Evolutionary conservation across 106 monocot genomes (phyloP), one percentile per base, ranked within the genome.

Genomic region (Allium cepa): DNA sequence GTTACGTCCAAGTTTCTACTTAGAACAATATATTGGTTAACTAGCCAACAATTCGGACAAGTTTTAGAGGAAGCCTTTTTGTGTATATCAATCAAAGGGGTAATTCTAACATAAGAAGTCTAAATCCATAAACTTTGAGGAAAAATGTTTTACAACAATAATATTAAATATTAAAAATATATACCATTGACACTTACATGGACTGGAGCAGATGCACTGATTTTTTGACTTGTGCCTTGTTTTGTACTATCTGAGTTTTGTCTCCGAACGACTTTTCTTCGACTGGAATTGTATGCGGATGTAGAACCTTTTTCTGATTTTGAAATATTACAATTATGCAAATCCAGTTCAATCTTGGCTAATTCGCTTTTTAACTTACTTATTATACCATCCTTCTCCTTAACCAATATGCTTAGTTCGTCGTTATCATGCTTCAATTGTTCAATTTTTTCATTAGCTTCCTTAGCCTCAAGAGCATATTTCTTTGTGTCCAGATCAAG

Each of bases 381-480:
- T 76, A 80, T 85, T 8, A 64, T 49, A 16, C 63, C 62, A 55
- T 80, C 82, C 60, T 82, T 87, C 69, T 74, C 80, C n/a, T 69
- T 76, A 22, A 45, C n/a, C 15, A 57, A 71, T 46, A 48, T 64
- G 11, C 64, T 62, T 53, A 80, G 53, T 68, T 75, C 59, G 49
- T 90, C 71, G 27, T 75, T 50, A 17, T 72, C 49, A 69, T 47
- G 26, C 59, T 80, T 71, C 72, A 82, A 68, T 18, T 77, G 60
- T 14, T 69, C 62, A 57, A 71, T 49, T 59, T 78, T 79, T 53
- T 76, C 70, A 68, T 76, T 82, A 27, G 75, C 72, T 36, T 49
- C 18, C 57, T 76, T 53, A 56, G 57, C 75, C 71, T 85, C 82
- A 12, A 58, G 5, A 22, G 74, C 61, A 53, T 53, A 61, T 49